Percentiles rank a stretch among this genome's conserved stretches.
Conservation (phyloP, 345 rosid genomes). For the Populus ilicifolia region DNA sequence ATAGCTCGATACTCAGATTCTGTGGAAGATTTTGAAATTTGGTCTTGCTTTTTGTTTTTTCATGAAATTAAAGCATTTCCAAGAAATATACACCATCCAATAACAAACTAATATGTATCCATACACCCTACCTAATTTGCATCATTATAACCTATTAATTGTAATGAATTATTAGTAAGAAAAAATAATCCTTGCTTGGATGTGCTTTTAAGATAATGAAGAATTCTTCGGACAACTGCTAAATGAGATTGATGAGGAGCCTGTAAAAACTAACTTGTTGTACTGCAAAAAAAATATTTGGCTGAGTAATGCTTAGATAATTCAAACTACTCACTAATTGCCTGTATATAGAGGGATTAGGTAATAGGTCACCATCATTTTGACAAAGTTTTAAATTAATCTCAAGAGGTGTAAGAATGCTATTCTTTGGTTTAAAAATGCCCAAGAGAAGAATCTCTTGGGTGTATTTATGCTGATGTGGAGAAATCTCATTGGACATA, state of each 20-base stretch:
- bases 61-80: not conserved
- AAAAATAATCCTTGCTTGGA: not conserved
- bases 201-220: not conserved
- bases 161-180: not conserved
- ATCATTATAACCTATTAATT: not conserved
- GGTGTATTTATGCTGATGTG: not conserved
- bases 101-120: not conserved
- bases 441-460: too few species aligned
- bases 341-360: not conserved
- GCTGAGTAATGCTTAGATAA: not conserved
- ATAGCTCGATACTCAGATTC: not conserved
- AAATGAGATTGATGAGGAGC: not conserved
- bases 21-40: not conserved
- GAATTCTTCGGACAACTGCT: too few species aligned
- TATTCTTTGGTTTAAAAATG: too few species aligned
- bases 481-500: not conserved
- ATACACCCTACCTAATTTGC: not conserved
- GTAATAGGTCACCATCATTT: not conserved
- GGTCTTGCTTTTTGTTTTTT: not conserved
- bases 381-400: not conserved
- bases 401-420: not conserved
- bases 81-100: not conserved
- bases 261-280: too few species aligned
- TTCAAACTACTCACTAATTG: not conserved
- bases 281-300: too few species aligned